Evolutionary conservation across 2,329 filamentous ascomycete species (phyloP).

Genomic region (Aspergillus latus): DNA sequence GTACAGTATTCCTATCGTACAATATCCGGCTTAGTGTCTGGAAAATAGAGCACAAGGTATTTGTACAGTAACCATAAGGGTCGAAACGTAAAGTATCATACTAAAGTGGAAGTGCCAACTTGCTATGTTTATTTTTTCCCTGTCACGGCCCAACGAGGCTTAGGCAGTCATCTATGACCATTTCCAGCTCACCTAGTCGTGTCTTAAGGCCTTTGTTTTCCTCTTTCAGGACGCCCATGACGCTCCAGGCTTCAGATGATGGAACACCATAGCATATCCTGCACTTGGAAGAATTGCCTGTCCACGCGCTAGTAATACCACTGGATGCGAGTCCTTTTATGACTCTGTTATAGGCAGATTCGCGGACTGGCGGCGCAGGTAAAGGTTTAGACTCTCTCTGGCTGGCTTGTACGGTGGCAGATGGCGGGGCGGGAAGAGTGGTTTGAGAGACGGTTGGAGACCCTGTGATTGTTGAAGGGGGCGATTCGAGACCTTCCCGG

Average conservation of each 20-base stretch:
- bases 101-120: not conserved
- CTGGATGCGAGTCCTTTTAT: constrained; percentile 43
- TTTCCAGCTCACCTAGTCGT: constrained; percentile 55
- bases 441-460: constrained; percentile 40
- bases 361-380: constrained; percentile 24
- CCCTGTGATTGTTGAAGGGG: constrained; percentile 38
- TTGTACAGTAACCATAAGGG: constrained; percentile 10
- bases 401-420: constrained; percentile 33
- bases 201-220: constrained; percentile 57
- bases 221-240: constrained; percentile 52
- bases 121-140: not conserved
- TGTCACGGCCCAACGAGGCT: constrained; percentile 47
- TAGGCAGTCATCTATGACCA: constrained; percentile 57
- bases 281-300: constrained; percentile 36
- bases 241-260: constrained; percentile 53
- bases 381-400: constrained; percentile 31
- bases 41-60: constrained; percentile 5
- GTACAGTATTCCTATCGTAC: not conserved
- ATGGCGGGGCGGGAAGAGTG: constrained; percentile 30
- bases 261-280: constrained; percentile 43
- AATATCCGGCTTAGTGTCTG: constrained; percentile 5
- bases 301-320: constrained; percentile 33
- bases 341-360: constrained; percentile 45
- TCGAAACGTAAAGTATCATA: not conserved
- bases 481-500: constrained; percentile 35